phyloP scores from a whole-genome alignment of 352 stramenopile genomes.

The Pythium pyrilobum region DNA sequence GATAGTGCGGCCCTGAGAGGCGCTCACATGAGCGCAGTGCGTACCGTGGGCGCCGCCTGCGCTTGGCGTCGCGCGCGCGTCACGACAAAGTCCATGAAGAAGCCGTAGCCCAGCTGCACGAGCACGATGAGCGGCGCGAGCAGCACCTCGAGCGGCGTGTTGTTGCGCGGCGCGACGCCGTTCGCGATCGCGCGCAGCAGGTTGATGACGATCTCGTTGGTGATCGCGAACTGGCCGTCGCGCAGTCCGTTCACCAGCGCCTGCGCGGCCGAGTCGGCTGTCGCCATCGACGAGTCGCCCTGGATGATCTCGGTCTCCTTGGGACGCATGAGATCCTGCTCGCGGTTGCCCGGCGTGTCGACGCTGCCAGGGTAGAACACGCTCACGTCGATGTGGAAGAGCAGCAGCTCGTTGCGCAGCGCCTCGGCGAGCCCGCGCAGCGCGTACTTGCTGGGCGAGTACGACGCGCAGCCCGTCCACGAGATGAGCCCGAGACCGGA shows the following conservation, averaged over 20 bases:
- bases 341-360: slow-evolving; percentile 34
- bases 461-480: slow-evolving; percentile 40
- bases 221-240: slow-evolving; percentile 45
- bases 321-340: slow-evolving; percentile 32
- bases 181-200: slow-evolving; percentile 41
- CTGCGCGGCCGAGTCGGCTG: slow-evolving; percentile 27
- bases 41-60: background rate
- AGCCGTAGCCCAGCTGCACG: slow-evolving; percentile 29
- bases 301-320: slow-evolving; percentile 41
- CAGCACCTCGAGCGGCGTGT: slow-evolving; percentile 33
- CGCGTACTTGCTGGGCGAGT: slow-evolving; percentile 44
- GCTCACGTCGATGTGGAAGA: slow-evolving; percentile 34
- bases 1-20: no score
- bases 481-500: slow-evolving; percentile 39
- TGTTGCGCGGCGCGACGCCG: slow-evolving; percentile 29
- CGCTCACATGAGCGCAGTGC: background rate
- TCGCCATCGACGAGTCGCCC: slow-evolving; percentile 19
- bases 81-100: slow-evolving; percentile 41
- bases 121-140: slow-evolving; percentile 27
- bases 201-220: slow-evolving; percentile 39
- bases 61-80: background rate
- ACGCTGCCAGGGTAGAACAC: slow-evolving; percentile 46
- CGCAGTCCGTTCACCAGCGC: slow-evolving; percentile 30
- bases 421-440: slow-evolving; percentile 51
- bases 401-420: slow-evolving; percentile 38